phyloP scores from a whole-genome alignment of 495 filamentous ascomycete genomes.

The Podospora pseudopauciseta region DNA sequence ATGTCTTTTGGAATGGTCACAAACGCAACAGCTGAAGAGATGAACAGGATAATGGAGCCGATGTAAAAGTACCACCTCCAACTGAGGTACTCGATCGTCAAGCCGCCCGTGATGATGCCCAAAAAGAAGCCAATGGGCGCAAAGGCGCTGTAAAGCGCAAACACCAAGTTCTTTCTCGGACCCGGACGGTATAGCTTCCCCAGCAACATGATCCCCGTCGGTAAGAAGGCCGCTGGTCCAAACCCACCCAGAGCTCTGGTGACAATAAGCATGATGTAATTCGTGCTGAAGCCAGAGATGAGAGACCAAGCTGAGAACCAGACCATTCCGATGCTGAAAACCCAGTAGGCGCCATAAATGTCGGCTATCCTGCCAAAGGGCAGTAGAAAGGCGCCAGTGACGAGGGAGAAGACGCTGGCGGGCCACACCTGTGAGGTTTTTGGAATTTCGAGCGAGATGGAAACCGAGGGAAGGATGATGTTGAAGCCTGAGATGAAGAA shows the following conservation, averaged over 20 bases:
- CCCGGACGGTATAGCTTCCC: constrained; percentile 80
- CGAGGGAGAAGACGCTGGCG: constrained; percentile 70
- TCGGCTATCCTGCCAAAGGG: constrained; percentile 73
- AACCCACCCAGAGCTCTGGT: constrained; percentile 77
- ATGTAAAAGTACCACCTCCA: constrained; percentile 86
- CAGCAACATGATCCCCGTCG: constrained; percentile 73
- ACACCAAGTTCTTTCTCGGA: constrained; percentile 80
- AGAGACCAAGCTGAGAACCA: constrained; percentile 76
- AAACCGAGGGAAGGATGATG: constrained; percentile 68
- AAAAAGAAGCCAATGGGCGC: constrained; percentile 77
- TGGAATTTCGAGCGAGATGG: constrained; percentile 61
- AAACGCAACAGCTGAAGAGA: constrained; percentile 51
- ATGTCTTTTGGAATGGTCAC: constrained; percentile 65
- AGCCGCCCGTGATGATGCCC: constrained; percentile 76
- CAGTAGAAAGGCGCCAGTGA: constrained; percentile 69
- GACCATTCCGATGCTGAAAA: constrained; percentile 63
- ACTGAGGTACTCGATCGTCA: constrained; percentile 57
- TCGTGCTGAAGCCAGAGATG: constrained; percentile 66
- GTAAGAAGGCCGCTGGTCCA: constrained; percentile 73
- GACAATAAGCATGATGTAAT: constrained; percentile 68
- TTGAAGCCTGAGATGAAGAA: constrained; percentile 88
- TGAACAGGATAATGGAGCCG: constrained; percentile 51
- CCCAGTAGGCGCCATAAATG: constrained; percentile 69
- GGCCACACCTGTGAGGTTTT: constrained; percentile 69
- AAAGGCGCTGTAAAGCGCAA: constrained; percentile 73